phyloP scores from a whole-genome alignment of 768 basidiomycete species.

The Boletus rex-veris region DNA sequence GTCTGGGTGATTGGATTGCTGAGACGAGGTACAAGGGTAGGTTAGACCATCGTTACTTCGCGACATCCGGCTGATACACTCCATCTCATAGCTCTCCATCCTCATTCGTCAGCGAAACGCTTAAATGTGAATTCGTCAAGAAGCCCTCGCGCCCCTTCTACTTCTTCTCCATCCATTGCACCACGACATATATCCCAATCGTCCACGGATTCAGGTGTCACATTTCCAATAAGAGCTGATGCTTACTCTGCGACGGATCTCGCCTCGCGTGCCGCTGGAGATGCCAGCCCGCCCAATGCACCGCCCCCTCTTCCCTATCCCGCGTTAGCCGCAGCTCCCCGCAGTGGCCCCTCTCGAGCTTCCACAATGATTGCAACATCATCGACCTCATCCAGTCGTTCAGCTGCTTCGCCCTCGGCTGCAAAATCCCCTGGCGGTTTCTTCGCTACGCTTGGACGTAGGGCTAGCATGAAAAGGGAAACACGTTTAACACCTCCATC shows the following conservation, averaged over 20 bases:
- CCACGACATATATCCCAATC: constrained; percentile 66
- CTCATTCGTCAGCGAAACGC: constrained; percentile 27
- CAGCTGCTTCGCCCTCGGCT: constrained; percentile 39
- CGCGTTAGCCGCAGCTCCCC: constrained; percentile 46
- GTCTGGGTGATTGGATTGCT: constrained; percentile 71
- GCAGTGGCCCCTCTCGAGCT: constrained; percentile 24
- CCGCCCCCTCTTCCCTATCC: constrained; percentile 74
- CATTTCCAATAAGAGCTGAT: constrained; percentile 78
- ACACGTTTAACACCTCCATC: constrained; percentile 30
- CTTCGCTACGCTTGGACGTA: constrained; percentile 73
- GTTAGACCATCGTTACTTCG: background rate
- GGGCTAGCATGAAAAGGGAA: constrained; percentile 52
- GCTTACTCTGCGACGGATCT: constrained; percentile 78
- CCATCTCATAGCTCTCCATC: constrained; percentile 17
- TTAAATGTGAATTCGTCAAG: constrained; percentile 19
- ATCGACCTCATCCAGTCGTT: constrained; percentile 47
- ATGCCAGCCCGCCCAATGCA: constrained; percentile 50
- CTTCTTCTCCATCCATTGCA: constrained; percentile 46
- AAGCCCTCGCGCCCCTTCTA: constrained; percentile 33
- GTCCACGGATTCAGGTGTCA: constrained; percentile 71
- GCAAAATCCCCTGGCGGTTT: constrained; percentile 55
- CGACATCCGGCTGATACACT: constrained; percentile 1
- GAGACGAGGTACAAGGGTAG: constrained; percentile 55
- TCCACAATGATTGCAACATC: constrained; percentile 37
- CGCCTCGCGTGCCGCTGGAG: constrained; percentile 42